Conservation (phyloP, 208 protist species). For the Trypanosoma platydactyli region DNA sequence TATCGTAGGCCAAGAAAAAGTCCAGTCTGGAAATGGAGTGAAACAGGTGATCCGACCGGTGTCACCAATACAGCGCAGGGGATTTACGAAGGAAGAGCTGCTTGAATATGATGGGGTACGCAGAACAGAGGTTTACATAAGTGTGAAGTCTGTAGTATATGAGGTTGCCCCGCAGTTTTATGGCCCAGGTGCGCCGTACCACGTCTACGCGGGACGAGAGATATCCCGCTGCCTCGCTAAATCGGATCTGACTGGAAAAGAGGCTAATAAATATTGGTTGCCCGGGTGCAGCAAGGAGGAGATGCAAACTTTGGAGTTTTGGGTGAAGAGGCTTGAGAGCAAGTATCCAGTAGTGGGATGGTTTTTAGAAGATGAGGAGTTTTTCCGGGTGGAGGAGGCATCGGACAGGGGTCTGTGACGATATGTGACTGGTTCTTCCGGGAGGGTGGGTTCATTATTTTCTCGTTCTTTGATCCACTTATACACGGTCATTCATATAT, state of each 20-base stretch:
- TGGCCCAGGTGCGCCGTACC: constrained; percentile 73
- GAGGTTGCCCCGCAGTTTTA: constrained; percentile 87
- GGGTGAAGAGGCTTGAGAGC: constrained; percentile 62
- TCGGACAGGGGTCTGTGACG: too few species aligned
- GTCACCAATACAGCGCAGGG: constrained; percentile 33
- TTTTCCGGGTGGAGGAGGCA: constrained; percentile 26
- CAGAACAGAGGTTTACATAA: constrained; percentile 63
- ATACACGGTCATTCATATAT: too few species aligned
- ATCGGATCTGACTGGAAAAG: constrained; percentile 47
- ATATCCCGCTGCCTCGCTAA: constrained; percentile 66
- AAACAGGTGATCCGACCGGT: constrained; percentile 56
- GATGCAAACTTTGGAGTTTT: constrained; percentile 63
- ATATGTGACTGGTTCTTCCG: too few species aligned
- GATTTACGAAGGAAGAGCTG: constrained; percentile 74
- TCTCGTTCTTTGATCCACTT: too few species aligned
- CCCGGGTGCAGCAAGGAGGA: constrained; percentile 62
- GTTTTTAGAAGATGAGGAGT: constrained; percentile 68
- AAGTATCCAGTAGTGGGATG: constrained; percentile 88
- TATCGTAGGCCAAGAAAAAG: neutral
- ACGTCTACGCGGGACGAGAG: constrained; percentile 81
- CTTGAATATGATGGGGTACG: constrained; percentile 66
- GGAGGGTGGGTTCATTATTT: too few species aligned
- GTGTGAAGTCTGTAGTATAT: constrained; percentile 82
- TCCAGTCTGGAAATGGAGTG: neutral
- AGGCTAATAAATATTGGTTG: constrained; percentile 79